These are phyloP conservation scores for Clonostachys rhizophaga DNA, from an alignment of 2,329 filamentous ascomycete species.

Conservation along the genomic window DNA sequence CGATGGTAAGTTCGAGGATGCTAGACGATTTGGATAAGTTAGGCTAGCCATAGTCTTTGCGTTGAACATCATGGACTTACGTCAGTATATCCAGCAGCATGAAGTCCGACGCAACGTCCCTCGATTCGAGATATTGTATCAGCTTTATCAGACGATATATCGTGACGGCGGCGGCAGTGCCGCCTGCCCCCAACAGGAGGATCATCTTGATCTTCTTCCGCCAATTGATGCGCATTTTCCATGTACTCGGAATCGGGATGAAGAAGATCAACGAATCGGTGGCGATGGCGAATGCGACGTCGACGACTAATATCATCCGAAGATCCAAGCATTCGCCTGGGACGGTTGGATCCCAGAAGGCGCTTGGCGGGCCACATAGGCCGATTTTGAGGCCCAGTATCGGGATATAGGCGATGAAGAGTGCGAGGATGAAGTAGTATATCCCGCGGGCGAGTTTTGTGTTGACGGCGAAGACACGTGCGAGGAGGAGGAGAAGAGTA, in stretches of 20 bases:
- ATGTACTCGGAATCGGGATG: conserved; percentile 20
- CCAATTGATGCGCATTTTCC: conserved; percentile 14
- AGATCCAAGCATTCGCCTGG: conserved; percentile 19
- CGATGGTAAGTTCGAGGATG: conserved; percentile 13
- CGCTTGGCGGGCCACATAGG: conserved; percentile 14
- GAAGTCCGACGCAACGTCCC: background rate
- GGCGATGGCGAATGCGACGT: conserved; percentile 13
- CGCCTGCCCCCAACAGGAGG: conserved; percentile 17
- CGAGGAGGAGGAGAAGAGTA: conserved; percentile 22
- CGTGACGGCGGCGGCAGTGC: conserved; percentile 16
- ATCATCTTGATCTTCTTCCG: conserved; percentile 21
- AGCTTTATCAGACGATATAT: conserved; percentile 8
- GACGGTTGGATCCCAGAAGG: conserved; percentile 13
- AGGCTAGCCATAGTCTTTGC: conserved; percentile 14
- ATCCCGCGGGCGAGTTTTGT: conserved; percentile 14
- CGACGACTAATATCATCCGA: conserved; percentile 18
- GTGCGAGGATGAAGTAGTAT: conserved; percentile 15
- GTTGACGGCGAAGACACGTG: conserved; percentile 18
- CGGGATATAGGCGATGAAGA: conserved; percentile 16
- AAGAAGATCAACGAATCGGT: conserved; percentile 22
- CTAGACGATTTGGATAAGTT: conserved; percentile 11
- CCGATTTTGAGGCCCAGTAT: conserved; percentile 16
- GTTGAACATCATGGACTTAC: conserved; percentile 7
- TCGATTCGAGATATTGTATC: conserved; percentile 5
- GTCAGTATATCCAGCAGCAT: conserved; percentile 1